phyloP scores from a whole-genome alignment of 1,139 yeast genomes.

The Hyphopichia fennica region DNA sequence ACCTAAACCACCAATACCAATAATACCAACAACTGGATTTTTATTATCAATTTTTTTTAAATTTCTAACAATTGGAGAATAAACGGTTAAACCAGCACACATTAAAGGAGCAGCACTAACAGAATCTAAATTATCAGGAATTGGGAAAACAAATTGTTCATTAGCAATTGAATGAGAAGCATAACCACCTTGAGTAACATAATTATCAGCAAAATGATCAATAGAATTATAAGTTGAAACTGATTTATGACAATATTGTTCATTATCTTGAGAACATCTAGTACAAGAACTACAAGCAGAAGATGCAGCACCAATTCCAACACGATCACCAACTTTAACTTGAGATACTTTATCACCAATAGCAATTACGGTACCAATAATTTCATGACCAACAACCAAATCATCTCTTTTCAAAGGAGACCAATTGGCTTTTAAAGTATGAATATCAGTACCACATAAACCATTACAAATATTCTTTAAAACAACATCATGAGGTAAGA shows the following conservation, averaged over 20 bases:
- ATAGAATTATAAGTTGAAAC: constrained; percentile 46
- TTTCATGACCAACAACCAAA: constrained; percentile 48
- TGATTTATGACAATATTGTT: constrained; percentile 48
- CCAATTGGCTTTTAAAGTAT: constrained; percentile 47
- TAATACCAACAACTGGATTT: constrained; percentile 47
- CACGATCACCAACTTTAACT: constrained; percentile 56
- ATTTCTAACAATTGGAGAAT: constrained; percentile 50
- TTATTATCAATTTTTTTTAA: constrained; percentile 23
- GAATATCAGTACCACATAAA: constrained; percentile 62
- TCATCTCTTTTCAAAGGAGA: constrained; percentile 28
- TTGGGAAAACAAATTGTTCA: constrained; percentile 53
- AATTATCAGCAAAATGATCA: constrained; percentile 32
- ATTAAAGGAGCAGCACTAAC: constrained; percentile 60
- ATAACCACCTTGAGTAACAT: constrained; percentile 61
- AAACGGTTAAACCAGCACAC: constrained; percentile 69
- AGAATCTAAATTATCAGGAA: constrained; percentile 53
- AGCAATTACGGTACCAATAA: constrained; percentile 52
- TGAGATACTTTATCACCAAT: constrained; percentile 49
- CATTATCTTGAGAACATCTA: constrained; percentile 46
- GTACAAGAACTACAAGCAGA: constrained; percentile 50
- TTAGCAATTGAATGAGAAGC: constrained; percentile 56
- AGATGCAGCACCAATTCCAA: constrained; percentile 61
- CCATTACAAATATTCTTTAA: constrained; percentile 54
- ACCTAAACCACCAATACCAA: constrained; percentile 50
- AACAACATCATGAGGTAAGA: constrained; percentile 43